Evolutionary conservation across 768 basidiomycete genomes (phyloP).

Genomic region (Clitopilus hobsonii): DNA sequence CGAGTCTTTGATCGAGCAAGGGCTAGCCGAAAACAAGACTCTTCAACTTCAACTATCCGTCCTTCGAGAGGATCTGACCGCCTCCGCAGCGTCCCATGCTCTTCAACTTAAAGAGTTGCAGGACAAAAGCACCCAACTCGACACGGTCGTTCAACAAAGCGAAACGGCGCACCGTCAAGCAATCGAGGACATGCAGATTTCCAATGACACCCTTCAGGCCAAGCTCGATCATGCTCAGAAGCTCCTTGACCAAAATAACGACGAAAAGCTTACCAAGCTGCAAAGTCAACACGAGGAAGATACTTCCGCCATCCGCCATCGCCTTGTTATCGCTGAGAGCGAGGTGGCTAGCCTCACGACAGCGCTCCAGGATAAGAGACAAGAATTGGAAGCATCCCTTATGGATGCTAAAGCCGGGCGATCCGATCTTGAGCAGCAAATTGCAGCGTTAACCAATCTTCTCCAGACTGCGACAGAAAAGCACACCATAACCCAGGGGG

Average conservation of each 20-base stretch:
- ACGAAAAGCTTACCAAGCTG: constrained; percentile 24
- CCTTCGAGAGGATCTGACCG: background rate
- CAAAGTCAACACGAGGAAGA: constrained; percentile 31
- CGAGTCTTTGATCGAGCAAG: constrained; percentile 5
- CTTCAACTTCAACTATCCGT: background rate
- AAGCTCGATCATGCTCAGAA: constrained; percentile 21
- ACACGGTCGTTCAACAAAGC: constrained; percentile 10
- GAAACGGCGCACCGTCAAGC: constrained; percentile 18
- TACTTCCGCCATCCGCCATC: constrained; percentile 29
- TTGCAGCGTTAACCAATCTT: constrained; percentile 22
- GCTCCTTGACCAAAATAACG: constrained; percentile 17
- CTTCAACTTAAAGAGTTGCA: background rate
- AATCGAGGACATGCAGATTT: constrained; percentile 20
- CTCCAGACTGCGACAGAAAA: constrained; percentile 28
- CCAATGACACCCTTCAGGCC: constrained; percentile 21
- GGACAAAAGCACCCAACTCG: background rate
- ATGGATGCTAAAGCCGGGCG: background rate
- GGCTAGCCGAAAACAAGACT: background rate
- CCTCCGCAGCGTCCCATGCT: background rate
- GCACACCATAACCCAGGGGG: constrained; percentile 16
- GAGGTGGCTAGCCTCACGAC: background rate
- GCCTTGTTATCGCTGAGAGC: constrained; percentile 18
- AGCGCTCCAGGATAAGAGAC: background rate
- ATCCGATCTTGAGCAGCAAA: background rate
- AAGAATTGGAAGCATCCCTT: background rate